phyloP scores from a whole-genome alignment of 2,329 filamentous ascomycete genomes.

The Pseudogymnoascus sp. region DNA sequence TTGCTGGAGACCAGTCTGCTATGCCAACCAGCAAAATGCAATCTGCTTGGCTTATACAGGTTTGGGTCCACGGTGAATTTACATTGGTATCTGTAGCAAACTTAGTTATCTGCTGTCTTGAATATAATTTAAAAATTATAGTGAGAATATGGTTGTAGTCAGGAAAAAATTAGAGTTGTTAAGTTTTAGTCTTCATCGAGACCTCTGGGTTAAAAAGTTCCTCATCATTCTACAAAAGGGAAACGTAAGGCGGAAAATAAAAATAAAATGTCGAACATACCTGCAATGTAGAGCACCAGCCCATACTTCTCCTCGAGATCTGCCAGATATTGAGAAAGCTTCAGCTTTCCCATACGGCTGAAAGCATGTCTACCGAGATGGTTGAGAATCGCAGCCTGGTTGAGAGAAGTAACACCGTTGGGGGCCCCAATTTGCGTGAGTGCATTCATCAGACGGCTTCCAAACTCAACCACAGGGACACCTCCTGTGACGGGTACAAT shows the following conservation, averaged over 20 bases:
- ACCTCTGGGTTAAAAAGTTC: slow-evolving; percentile 20
- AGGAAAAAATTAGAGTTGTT: slow-evolving; percentile 60
- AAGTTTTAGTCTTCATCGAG: slow-evolving; percentile 23
- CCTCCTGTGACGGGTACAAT: slow-evolving; percentile 85
- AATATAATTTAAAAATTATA: background rate
- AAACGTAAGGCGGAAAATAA: slow-evolving; percentile 19
- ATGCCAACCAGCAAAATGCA: slow-evolving; percentile 89
- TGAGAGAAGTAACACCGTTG: slow-evolving; percentile 84
- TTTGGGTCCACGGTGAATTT: slow-evolving; percentile 96
- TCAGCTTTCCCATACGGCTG: slow-evolving; percentile 93
- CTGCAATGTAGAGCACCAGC: slow-evolving; percentile 86
- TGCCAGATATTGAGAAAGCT: slow-evolving; percentile 89
- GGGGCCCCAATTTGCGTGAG: slow-evolving; percentile 80
- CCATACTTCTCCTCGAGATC: slow-evolving; percentile 97
- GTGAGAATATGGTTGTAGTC: slow-evolving; percentile 27
- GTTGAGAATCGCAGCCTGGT: slow-evolving; percentile 87
- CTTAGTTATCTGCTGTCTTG: slow-evolving; percentile 18
- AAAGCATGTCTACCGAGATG: slow-evolving; percentile 95
- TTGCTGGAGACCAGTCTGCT: slow-evolving; percentile 79
- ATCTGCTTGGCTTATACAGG: slow-evolving; percentile 93
- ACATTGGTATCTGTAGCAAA: slow-evolving; percentile 70
- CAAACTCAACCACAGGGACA: slow-evolving; percentile 91
- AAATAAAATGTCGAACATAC: slow-evolving; percentile 35
- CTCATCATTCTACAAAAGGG: slow-evolving; percentile 37
- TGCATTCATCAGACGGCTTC: slow-evolving; percentile 78